Percentiles rank a stretch among this genome's conserved stretches.
Conservation (phyloP, 2,329 filamentous ascomycete species). For the Penicillium sp. region DNA sequence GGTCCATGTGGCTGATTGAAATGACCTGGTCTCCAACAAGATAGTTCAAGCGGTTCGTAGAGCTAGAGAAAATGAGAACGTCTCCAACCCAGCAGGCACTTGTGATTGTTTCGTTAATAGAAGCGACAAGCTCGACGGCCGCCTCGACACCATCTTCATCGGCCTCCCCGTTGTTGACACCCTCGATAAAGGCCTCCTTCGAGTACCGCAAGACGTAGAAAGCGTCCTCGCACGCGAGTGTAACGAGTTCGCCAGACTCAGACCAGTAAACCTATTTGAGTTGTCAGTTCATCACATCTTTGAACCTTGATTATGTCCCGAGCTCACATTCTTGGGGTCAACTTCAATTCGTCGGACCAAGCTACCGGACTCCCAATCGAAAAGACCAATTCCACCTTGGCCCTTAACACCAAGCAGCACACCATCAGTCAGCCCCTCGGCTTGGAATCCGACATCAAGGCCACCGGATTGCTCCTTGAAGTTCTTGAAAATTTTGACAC, state of each 20-base stretch:
- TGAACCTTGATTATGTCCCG: not conserved
- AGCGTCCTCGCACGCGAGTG: slow-evolving; percentile 89
- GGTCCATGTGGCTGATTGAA: slow-evolving; percentile 95
- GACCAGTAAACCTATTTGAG: slow-evolving; percentile 85
- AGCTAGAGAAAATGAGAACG: slow-evolving; percentile 98
- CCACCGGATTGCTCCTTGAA: slow-evolving; percentile 89
- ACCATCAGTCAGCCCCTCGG: slow-evolving; percentile 86
- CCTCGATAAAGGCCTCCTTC: slow-evolving; percentile 81
- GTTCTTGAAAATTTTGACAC: slow-evolving; percentile 96
- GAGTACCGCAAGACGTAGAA: slow-evolving; percentile 95
- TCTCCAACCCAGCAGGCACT: slow-evolving; percentile 98
- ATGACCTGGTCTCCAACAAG: slow-evolving; percentile 97
- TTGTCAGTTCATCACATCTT: slow-evolving; percentile 14
- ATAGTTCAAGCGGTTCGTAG: slow-evolving; percentile 94
- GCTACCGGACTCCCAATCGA: slow-evolving; percentile 89
- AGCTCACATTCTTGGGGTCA: slow-evolving; percentile 60
- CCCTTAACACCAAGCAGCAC: slow-evolving; percentile 91
- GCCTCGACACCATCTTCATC: slow-evolving; percentile 93
- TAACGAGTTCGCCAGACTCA: slow-evolving; percentile 89
- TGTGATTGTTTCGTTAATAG: slow-evolving; percentile 88
- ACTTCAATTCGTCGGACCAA: slow-evolving; percentile 90
- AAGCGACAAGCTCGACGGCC: slow-evolving; percentile 93
- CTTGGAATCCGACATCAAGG: slow-evolving; percentile 91
- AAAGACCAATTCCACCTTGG: slow-evolving; percentile 91
- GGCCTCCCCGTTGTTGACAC: slow-evolving; percentile 75